These are phyloP conservation scores for Irpex sp. DNA, from an alignment of 1,284 basidiomycete genomes.

Conservation along the genomic window DNA sequence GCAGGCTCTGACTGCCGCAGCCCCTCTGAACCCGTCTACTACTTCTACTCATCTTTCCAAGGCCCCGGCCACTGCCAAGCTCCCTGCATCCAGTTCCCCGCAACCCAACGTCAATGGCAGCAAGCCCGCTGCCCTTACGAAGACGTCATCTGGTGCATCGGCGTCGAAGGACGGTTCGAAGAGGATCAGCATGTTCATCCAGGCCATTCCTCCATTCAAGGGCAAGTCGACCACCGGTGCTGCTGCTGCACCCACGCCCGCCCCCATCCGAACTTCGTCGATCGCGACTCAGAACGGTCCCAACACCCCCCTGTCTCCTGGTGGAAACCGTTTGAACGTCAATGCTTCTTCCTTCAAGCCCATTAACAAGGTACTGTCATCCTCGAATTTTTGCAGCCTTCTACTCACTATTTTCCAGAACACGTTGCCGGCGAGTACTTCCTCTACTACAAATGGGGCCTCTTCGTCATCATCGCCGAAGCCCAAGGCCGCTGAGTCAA, in stretches of 20 bases:
- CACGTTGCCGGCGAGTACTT: conserved; percentile 12
- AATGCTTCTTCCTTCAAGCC: conserved; percentile 81
- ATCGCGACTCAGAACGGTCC: conserved; percentile 22
- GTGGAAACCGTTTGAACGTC: conserved; percentile 53
- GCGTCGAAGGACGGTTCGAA: conserved; percentile 25
- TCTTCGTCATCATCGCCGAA: conserved; percentile 54
- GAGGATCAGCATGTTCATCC: conserved; percentile 69
- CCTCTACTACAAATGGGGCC: conserved; percentile 24
- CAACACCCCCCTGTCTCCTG: conserved; percentile 41
- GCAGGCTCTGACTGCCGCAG: conserved; percentile 32
- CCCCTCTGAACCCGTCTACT: conserved; percentile 27
- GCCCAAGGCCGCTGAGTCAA: conserved; percentile 48
- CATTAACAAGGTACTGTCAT: conserved; percentile 52
- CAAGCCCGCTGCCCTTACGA: conserved; percentile 5
- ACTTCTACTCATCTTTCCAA: conserved; percentile 11
- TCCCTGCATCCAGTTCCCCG: conserved; percentile 7
- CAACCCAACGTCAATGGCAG: conserved; percentile 13
- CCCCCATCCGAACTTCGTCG: conserved; percentile 17
- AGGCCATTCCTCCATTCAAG: conserved; percentile 91
- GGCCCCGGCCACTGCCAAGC: conserved; percentile 19
- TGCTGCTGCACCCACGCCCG: conserved; percentile 25
- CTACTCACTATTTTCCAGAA: neutral
- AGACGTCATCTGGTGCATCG: conserved; percentile 9
- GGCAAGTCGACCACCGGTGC: conserved; percentile 43
- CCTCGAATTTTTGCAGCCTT: neutral